phyloP scores from a whole-genome alignment of 148 eudicot species.

The Rhododendron ferrugineum region DNA sequence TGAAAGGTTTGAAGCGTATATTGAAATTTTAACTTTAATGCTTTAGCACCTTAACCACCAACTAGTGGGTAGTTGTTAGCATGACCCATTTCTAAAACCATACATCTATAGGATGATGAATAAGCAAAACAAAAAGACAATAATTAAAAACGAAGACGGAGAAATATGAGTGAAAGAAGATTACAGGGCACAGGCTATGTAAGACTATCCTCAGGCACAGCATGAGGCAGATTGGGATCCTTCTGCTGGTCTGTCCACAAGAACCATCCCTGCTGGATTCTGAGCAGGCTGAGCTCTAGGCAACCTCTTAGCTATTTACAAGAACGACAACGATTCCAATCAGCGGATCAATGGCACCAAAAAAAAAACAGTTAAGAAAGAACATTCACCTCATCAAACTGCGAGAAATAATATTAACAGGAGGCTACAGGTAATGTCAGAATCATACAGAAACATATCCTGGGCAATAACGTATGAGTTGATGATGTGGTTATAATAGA shows the following conservation, averaged over 20 bases:
- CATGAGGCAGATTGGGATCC: conserved; percentile 65
- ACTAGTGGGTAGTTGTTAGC: neutral
- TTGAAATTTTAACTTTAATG: neutral
- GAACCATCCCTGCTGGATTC: conserved; percentile 93
- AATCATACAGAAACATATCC: neutral
- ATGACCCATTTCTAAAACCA: neutral
- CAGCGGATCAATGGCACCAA: neutral
- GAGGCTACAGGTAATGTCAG: neutral
- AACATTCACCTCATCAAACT: neutral
- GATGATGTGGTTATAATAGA: neutral
- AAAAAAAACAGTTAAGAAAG: neutral
- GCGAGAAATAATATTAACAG: neutral
- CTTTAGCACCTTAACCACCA: neutral
- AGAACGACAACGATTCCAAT: neutral
- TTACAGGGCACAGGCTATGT: neutral
- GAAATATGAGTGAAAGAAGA: neutral
- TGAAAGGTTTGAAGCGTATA: neutral
- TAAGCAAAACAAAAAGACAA: neutral
- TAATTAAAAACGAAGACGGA: neutral
- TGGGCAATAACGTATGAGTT: neutral
- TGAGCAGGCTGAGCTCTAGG: conserved; percentile 89
- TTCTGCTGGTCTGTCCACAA: conserved; percentile 72
- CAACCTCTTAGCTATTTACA: conserved; percentile 57
- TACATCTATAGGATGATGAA: neutral
- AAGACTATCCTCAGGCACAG: conserved; percentile 43